Evolutionary conservation across 352 stramenopile genomes (phyloP).

Genomic region (Globisporangium lucens): DNA sequence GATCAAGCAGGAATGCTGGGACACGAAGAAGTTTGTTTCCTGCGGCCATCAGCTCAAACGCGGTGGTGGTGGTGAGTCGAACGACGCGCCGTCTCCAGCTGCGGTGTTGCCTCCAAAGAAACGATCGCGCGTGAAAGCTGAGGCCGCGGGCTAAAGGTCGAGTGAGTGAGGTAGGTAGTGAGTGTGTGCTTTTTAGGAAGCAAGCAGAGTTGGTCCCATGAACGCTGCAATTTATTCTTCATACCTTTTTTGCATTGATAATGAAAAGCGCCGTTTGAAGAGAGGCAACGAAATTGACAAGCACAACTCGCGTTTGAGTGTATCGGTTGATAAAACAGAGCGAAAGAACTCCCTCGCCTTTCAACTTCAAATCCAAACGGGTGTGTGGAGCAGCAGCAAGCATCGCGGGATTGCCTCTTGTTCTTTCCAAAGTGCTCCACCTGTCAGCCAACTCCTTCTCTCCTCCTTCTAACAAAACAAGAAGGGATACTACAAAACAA

Average conservation of each 20-base stretch:
- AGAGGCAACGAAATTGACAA: background rate
- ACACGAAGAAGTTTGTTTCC: conserved; percentile 50
- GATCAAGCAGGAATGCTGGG: conserved; percentile 72
- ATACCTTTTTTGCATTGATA: conserved; percentile 2
- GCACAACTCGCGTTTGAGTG: background rate
- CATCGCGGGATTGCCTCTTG: background rate
- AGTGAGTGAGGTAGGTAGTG: background rate
- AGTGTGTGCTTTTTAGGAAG: background rate
- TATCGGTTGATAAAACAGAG: background rate
- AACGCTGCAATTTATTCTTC: conserved; percentile 1
- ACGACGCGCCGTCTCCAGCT: background rate
- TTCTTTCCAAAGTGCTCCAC: conserved; percentile 2
- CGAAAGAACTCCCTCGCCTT: background rate
- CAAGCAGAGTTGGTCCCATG: background rate
- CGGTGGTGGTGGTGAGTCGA: background rate
- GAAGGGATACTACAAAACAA: background rate
- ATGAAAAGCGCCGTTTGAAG: background rate
- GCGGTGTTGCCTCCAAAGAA: conserved; percentile 14
- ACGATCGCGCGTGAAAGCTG: conserved; percentile 15
- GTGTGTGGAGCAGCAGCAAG: background rate
- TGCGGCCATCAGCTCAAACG: conserved; percentile 39
- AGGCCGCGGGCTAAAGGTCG: background rate
- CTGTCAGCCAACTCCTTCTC: background rate
- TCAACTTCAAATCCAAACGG: background rate
- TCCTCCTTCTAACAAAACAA: background rate